Evolutionary conservation across 208 protist species (phyloP).

Genomic region (Angomonas deanei): DNA sequence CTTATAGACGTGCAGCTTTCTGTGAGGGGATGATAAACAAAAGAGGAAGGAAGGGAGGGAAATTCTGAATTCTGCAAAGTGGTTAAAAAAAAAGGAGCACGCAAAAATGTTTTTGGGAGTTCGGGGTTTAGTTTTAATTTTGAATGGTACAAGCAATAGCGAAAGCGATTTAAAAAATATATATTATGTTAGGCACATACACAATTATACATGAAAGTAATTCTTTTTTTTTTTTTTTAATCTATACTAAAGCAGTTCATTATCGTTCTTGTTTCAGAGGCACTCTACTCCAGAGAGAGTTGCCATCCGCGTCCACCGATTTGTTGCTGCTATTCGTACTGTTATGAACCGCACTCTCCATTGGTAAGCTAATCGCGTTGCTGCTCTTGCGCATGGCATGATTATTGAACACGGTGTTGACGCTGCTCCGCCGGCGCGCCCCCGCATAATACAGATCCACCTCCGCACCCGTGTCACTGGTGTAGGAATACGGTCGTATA

Average conservation of each 20-base stretch:
- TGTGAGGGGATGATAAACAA: too few species aligned
- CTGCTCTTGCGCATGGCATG: too few species aligned
- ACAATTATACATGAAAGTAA: background rate
- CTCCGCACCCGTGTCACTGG: background rate
- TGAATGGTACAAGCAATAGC: background rate
- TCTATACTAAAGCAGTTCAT: background rate
- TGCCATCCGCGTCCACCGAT: background rate
- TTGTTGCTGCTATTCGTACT: background rate
- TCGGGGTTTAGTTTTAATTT: background rate
- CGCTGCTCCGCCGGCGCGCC: background rate
- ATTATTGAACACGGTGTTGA: background rate
- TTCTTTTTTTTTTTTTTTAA: background rate
- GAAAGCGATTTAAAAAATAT: background rate
- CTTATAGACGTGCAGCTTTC: too few species aligned
- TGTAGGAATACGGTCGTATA: background rate
- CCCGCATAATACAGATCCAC: background rate
- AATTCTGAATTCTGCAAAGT: background rate
- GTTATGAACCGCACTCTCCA: too few species aligned
- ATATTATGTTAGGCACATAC: background rate
- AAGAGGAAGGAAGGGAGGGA: background rate
- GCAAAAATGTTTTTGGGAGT: background rate
- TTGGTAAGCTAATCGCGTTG: too few species aligned
- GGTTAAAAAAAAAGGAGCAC: conserved; percentile 2
- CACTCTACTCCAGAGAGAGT: background rate
- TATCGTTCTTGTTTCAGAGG: background rate